Base-by-base conservation (phyloP, 768 basidiomycete species). In the Pholiota microspora region DNA sequence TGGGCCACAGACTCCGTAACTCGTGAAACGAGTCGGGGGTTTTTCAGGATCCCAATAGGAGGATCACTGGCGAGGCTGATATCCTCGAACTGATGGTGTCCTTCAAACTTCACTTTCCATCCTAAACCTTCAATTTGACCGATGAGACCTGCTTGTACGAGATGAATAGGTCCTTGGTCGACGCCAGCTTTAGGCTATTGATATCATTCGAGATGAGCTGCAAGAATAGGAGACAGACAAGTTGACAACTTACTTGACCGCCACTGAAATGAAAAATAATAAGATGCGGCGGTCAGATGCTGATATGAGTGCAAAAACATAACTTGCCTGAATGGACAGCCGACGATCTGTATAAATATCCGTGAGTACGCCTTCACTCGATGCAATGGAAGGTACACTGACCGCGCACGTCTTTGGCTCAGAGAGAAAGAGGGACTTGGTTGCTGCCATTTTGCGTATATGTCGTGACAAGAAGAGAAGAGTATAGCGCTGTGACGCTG, bases 321-420 rank as follows among this genome's bases (percentile, higher is more conserved):
- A 59, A 74, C 83, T 68, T 64, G 92, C 94, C 90, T 93, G 80
- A 97, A 97, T 13, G 95, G 95, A 73, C 94, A 97, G 24, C 92
- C 94, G 25, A 98, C 86, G 63, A 98, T 90, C 88, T 94, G 51
- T 32, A 45, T 32, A 51, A 27, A 56, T 55, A 45, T 64, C 21
- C 38, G 49, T 63, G 21, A 16, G 35, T 49, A 24, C 12, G 24
- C 25, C 35, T 16, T 35, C 15, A 15, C 1, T 29, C 2, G 2
- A 15, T 46, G 24, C 24, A 47, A 51, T 12, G 25, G 42, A 45
- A 38, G 10, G n/a, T 29, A 28, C 3, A 81, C 91, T 70, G 67
- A 94, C 93, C 47, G 89, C 90, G 34, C 84, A 78, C 0, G 89
- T 92, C 73, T 83, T 86, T 31, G 92, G 90, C 53, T 87, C 71